Base-by-base conservation (phyloP, 257 asterid species). In the Petunia secreta region DNA sequence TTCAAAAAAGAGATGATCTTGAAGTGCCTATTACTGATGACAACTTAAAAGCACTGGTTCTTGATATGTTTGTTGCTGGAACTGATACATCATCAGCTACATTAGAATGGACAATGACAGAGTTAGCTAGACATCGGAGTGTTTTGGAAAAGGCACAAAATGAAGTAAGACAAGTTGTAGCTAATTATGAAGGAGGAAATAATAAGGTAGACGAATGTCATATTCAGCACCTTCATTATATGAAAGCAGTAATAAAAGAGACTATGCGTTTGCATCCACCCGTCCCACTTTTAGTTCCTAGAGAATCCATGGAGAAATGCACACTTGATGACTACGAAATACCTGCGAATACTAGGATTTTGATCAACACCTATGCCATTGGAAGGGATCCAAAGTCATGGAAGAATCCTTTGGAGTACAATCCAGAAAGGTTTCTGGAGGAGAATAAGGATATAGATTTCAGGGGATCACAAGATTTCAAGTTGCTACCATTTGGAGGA, bases 31-130 rank as follows among this genome's bases (percentile, higher is more conserved):
- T 86, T 1, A 86, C 82, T 4, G 82, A 86, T 6, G 89, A 86
- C 59, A 86, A 86, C 52, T 86, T 86, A 57, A 86, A 86, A 80
- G 87, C 89, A 65, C 87, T 86, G 5, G 87, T 86, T 63, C 82
- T 86, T 85, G 89, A 86, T 79, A 83, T 86, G 87, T 86, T 86
- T 68, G 87, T 86, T 1, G 89, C 89, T 39, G 89, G 89, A 59
- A 86, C 89, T 6, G 89, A 86, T 79, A 86, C 89, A 53, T 44
- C 87, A 65, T 82, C 85, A 9, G 80, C 85, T 36, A 86, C 87
- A 3, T 44, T 86, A 1, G 89, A 86, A 64, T 86, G 89, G 89
- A 68, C 84, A 63, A 80, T 86, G 89, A 86, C 89, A 66, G 83
- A 81, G 37, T 66, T 86, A 41, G 85, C 85, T 10, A 86, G 82